Percentiles rank a stretch among this genome's conserved stretches.
phyloP scores from a whole-genome alignment of 805 yeast genomes.

The Cyberlindnera samutprakarnensis region DNA sequence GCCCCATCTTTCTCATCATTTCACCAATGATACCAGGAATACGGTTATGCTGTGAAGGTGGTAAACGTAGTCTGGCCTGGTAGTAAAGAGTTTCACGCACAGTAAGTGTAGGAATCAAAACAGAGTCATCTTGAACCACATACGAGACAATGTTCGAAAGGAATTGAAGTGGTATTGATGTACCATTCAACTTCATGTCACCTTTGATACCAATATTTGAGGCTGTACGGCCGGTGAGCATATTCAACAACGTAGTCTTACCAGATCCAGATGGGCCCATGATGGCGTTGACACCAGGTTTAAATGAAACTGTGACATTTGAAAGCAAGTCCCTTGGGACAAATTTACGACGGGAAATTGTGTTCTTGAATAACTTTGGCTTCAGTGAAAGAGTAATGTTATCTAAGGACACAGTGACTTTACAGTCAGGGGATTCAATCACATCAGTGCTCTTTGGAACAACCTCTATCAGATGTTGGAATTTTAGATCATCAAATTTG shows the following conservation, averaged over 20 bases:
- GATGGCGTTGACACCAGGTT: constrained; percentile 68
- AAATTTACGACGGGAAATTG: constrained; percentile 3
- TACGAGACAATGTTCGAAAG: constrained; percentile 48
- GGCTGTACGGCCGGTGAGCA: constrained; percentile 48
- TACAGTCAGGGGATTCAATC: not conserved
- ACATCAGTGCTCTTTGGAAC: not conserved
- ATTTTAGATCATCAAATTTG: constrained; percentile 1
- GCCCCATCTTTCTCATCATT: constrained; percentile 57
- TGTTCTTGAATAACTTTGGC: constrained; percentile 6
- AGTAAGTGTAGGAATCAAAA: constrained; percentile 61
- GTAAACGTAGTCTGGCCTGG: constrained; percentile 64
- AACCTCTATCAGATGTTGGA: not conserved
- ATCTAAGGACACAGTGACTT: constrained; percentile 5
- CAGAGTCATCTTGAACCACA: constrained; percentile 77
- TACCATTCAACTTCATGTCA: constrained; percentile 34
- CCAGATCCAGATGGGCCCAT: constrained; percentile 84
- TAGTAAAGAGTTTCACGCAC: constrained; percentile 69
- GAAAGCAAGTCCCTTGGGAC: constrained; percentile 12
- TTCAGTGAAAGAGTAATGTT: constrained; percentile 8
- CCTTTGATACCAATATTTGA: constrained; percentile 29
- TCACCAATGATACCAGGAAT: constrained; percentile 42
- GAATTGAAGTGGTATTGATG: constrained; percentile 24
- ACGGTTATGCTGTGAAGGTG: constrained; percentile 33
- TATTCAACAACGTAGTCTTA: constrained; percentile 59
- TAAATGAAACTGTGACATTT: constrained; percentile 52